phyloP scores from a whole-genome alignment of 2,329 filamentous ascomycete species.

The Emmonsiellopsis sp. region DNA sequence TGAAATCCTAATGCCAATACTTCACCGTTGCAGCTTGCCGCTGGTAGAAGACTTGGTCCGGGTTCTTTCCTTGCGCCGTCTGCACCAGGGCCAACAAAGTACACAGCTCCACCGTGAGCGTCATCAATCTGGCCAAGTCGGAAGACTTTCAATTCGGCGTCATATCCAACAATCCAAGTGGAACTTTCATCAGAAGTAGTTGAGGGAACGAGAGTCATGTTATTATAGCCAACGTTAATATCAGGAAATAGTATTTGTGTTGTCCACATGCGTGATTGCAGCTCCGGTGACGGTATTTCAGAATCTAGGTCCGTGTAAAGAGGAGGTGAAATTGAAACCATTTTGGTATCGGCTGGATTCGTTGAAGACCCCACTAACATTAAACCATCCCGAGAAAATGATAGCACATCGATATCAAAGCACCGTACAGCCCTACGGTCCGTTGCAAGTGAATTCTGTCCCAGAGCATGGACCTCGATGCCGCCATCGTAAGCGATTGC shows the following conservation, averaged over 20 bases:
- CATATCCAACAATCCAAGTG: slow-evolving; percentile 69
- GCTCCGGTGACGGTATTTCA: slow-evolving; percentile 46
- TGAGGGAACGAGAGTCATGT: slow-evolving; percentile 57
- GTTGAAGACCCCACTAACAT: slow-evolving; percentile 69
- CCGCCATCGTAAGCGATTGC: slow-evolving; percentile 79
- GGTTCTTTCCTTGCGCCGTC: slow-evolving; percentile 45
- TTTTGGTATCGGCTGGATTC: slow-evolving; percentile 55
- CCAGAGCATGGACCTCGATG: slow-evolving; percentile 77
- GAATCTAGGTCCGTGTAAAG: slow-evolving; percentile 56
- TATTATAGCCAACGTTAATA: slow-evolving; percentile 68
- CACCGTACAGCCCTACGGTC: slow-evolving; percentile 72
- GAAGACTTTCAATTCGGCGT: slow-evolving; percentile 67
- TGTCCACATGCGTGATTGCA: slow-evolving; percentile 70
- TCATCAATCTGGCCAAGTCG: slow-evolving; percentile 68
- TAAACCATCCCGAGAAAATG: slow-evolving; percentile 69
- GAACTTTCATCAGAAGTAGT: slow-evolving; percentile 48
- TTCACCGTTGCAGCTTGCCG: slow-evolving; percentile 60
- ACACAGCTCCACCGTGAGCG: slow-evolving; percentile 65
- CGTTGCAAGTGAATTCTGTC: slow-evolving; percentile 52
- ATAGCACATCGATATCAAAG: slow-evolving; percentile 62
- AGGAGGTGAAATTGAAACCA: slow-evolving; percentile 69
- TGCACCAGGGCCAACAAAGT: slow-evolving; percentile 62
- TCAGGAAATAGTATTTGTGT: slow-evolving; percentile 79
- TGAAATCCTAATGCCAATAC: slow-evolving; percentile 66
- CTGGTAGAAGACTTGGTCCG: slow-evolving; percentile 59